Evolutionary conservation across 768 basidiomycete species (phyloP).

Genomic region (Agrocybe chaxingu): DNA sequence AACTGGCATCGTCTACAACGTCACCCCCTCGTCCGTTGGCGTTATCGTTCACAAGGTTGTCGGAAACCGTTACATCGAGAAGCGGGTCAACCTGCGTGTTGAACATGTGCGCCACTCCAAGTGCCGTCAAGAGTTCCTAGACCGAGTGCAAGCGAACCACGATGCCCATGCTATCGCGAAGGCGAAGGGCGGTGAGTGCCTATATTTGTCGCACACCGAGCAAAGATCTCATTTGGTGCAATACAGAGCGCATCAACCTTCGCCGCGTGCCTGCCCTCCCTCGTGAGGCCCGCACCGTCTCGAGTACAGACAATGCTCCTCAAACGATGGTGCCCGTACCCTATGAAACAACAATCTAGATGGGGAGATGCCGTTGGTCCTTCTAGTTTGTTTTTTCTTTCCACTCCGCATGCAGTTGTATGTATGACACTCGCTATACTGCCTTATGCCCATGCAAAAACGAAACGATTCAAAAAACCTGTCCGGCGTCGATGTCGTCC

Average conservation of each 20-base stretch:
- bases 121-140: conserved; percentile 96
- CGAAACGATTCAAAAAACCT: conserved; percentile 18
- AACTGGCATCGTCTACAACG: conserved; percentile 98
- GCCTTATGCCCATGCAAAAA: conserved; percentile 23
- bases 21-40: conserved; percentile 91
- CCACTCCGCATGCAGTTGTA: conserved; percentile 16
- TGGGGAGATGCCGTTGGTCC: conserved; percentile 17
- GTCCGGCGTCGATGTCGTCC: conserved; percentile 1
- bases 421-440: conserved; percentile 20
- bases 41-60: conserved; percentile 98
- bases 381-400: conserved; percentile 18
- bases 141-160: conserved; percentile 92
- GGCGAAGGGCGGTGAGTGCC: conserved; percentile 79
- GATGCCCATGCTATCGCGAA: conserved; percentile 80
- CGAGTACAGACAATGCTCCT: conserved; percentile 70
- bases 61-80: conserved; percentile 98
- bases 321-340: conserved; percentile 91
- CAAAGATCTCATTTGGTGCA: neutral
- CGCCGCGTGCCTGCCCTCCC: conserved; percentile 86
- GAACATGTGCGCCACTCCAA: conserved; percentile 97
- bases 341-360: conserved; percentile 97
- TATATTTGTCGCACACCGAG: neutral
- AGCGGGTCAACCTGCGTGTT: conserved; percentile 96
- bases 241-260: conserved; percentile 72
- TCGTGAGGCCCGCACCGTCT: conserved; percentile 75